Conservation (phyloP, 2,329 filamentous ascomycete genomes). For the Stagonosporopsis cucurbitacearum region DNA sequence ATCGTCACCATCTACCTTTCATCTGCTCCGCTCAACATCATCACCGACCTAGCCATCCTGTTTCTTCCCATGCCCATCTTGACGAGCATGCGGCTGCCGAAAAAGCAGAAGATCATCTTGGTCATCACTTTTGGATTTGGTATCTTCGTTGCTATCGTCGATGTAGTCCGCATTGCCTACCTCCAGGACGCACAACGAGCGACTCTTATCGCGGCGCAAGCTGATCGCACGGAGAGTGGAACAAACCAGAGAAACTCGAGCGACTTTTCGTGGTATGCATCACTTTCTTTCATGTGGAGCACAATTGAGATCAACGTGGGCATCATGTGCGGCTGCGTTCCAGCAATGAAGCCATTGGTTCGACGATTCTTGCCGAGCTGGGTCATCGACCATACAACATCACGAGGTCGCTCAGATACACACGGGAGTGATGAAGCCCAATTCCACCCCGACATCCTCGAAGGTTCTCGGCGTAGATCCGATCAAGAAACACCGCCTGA, state of each 20-base stretch:
- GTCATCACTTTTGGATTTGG: constrained; percentile 86
- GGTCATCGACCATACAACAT: constrained; percentile 56
- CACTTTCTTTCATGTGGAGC: constrained; percentile 90
- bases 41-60: constrained; percentile 87
- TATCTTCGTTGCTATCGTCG: constrained; percentile 85
- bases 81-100: constrained; percentile 77
- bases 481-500: constrained; percentile 30
- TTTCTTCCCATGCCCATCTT: constrained; percentile 88
- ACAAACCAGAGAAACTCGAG: constrained; percentile 50
- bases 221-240: constrained; percentile 29
- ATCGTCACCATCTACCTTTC: constrained; percentile 70
- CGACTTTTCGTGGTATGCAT: constrained; percentile 74
- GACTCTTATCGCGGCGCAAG: constrained; percentile 52
- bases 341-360: constrained; percentile 85
- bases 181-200: constrained; percentile 72
- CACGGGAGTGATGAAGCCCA: constrained; percentile 39
- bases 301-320: constrained; percentile 90
- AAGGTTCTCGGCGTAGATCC: constrained; percentile 27
- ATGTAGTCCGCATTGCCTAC: constrained; percentile 89
- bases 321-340: constrained; percentile 90
- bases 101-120: constrained; percentile 85
- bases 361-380: constrained; percentile 65
- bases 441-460: constrained; percentile 33
- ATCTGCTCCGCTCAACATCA: constrained; percentile 88
- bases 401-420: constrained; percentile 37